Percentiles rank a stretch among this genome's conserved stretches.
Conservation (phyloP, 441 rosid species). For the Gossypium lobatum region DNA sequence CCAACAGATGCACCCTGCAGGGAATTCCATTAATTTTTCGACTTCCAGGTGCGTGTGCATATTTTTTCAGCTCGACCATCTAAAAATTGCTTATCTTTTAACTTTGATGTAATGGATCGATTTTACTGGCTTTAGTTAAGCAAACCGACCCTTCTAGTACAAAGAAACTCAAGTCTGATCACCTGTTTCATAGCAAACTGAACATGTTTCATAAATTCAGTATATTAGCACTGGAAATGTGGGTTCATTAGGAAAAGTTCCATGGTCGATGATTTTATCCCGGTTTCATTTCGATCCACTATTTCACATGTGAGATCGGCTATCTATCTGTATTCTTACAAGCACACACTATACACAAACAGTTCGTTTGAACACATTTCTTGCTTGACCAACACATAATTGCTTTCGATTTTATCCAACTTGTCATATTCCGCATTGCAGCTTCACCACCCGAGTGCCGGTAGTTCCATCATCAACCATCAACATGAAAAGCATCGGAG, state of each 20-base stretch:
- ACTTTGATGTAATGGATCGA: neutral
- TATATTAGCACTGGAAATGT: neutral
- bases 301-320: neutral
- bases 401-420: neutral
- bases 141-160: neutral
- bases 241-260: neutral
- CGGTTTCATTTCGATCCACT: neutral
- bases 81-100: neutral
- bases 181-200: neutral
- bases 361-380: slow-evolving; percentile 20
- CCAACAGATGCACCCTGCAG: slow-evolving; percentile 25
- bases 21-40: slow-evolving; percentile 30
- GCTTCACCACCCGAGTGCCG: slow-evolving; percentile 19
- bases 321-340: neutral
- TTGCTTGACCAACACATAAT: neutral
- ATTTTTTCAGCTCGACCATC: slow-evolving; percentile 4
- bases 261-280: neutral
- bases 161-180: too few species aligned
- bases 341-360: neutral
- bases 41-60: slow-evolving; percentile 30
- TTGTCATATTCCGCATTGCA: slow-evolving; percentile 23
- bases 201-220: neutral
- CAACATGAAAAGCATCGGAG: slow-evolving; percentile 17
- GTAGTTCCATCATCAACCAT: slow-evolving; percentile 29
- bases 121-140: neutral